Conservation (phyloP, 108 stramenopile species). For the Cylindrotheca fusiformis region DNA sequence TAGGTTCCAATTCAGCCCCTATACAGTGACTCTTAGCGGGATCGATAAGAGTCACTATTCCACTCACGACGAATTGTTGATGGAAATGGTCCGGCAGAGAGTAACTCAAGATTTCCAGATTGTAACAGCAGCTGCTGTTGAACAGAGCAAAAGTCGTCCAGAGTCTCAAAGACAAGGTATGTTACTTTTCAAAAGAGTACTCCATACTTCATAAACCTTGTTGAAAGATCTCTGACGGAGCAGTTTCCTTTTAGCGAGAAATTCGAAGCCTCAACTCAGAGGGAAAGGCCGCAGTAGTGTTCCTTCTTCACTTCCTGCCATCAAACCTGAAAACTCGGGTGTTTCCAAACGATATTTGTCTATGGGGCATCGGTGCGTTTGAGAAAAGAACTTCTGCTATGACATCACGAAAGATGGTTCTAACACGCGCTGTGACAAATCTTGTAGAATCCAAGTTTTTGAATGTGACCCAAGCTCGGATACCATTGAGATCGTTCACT, state of each 20-base stretch:
- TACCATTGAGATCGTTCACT: conserved; percentile 74
- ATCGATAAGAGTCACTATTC: conserved; percentile 70
- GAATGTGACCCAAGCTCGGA: conserved; percentile 69
- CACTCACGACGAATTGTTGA: conserved; percentile 76
- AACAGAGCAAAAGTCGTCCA: conserved; percentile 42
- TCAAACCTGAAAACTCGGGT: conserved; percentile 22
- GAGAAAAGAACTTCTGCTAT: background rate
- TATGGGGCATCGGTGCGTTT: conserved; percentile 33
- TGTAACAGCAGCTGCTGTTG: conserved; percentile 56
- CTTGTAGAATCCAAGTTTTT: conserved; percentile 45
- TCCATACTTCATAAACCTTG: too few species aligned
- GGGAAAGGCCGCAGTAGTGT: conserved; percentile 2
- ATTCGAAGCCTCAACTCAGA: too few species aligned
- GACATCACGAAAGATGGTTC: background rate
- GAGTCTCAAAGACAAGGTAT: conserved; percentile 35
- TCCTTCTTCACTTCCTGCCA: conserved; percentile 5
- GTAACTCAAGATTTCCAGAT: conserved; percentile 83
- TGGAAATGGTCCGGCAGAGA: conserved; percentile 89
- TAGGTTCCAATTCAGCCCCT: conserved; percentile 69
- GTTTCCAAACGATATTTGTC: conserved; percentile 26
- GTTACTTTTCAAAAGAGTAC: too few species aligned
- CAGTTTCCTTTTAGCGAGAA: too few species aligned
- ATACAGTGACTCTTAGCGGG: conserved; percentile 68
- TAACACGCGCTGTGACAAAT: too few species aligned
- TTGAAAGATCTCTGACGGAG: too few species aligned